Evolutionary conservation across 768 basidiomycete species (phyloP), one percentile per base, ranked within the genome.

Genomic region (Dentipellis fragilis): DNA sequence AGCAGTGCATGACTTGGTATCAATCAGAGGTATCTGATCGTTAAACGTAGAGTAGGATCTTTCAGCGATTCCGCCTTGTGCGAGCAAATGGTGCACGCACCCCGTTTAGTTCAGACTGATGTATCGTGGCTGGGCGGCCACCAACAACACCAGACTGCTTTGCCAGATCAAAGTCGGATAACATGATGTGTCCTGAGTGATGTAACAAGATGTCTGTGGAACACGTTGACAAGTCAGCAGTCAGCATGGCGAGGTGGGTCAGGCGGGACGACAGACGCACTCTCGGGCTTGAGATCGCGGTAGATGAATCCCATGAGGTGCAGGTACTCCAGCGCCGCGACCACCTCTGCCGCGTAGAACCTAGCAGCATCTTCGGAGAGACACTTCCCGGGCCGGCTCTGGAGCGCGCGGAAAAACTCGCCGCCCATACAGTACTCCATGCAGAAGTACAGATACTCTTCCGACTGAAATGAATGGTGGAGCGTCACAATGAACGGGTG

Each of bases 351-450:
- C 57, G 96, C 95, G 69, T 99, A 99, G 74, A 98, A 98, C 55
- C 93, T 82, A 17, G 94, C 87, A 29, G 88, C 93, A 55, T 98
- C 94, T 73, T 99, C 96, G 54, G 90, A 75, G 23, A 99, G 80
- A 71, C 96, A 97, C 67, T 93, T 98, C n/a, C 90, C 92, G 6
- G 95, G 96, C 58, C 93, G 80, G 49, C 89, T 89, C 69, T 99
- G 96, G 59, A 99, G 74, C 9, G 95, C 94, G 37, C 96, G 87
- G 79, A 99, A 99, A 75, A 99, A 99, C 67, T 99, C 96, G 56
- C 96, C 96, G 37, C 96, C 91, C 83, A 96, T 94, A 73, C 96
- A 99, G 72, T 97, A 98, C 72, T 97, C 91, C 91, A 93, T 93
- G 77, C 93, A 96, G 70, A 98, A 95, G 72, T 97, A 99, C 29